phyloP scores from a whole-genome alignment of 306 rosid species.

The Rubus idaeus region DNA sequence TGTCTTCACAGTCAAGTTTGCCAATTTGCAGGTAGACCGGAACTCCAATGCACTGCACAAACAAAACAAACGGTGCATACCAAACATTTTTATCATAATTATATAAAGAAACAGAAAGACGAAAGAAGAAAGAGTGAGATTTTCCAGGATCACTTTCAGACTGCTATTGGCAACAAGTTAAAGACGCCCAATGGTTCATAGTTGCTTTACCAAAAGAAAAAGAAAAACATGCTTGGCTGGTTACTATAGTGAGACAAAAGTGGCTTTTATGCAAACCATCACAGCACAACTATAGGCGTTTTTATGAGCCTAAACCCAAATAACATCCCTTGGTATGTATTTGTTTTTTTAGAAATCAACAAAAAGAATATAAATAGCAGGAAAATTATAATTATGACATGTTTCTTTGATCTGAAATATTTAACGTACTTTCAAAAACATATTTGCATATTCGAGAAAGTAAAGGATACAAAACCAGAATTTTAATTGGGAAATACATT shows the following conservation, averaged over 20 bases:
- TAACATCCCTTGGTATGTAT: not conserved
- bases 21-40: conserved; percentile 80
- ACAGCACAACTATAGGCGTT: not conserved
- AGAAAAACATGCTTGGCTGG: not conserved
- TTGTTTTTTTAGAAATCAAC: not conserved
- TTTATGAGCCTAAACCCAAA: not conserved
- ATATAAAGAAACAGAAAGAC: not conserved
- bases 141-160: conserved; percentile 12
- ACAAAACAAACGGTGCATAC: conserved; percentile 40
- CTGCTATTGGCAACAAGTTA: not conserved
- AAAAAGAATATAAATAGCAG: not conserved
- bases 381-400: not conserved
- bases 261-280: not conserved
- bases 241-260: not conserved
- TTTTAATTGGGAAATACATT: no score
- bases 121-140: not conserved
- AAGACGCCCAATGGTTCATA: not conserved
- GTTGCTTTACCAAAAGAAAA: not conserved
- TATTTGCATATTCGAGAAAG: not conserved
- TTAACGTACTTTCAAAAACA: not conserved
- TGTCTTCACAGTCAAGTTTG: conserved; percentile 84
- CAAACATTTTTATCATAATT: conserved; percentile 28
- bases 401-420: not conserved
- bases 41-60: conserved; percentile 85
- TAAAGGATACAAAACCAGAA: not conserved